Evolutionary conservation across 768 basidiomycete species (phyloP), one percentile per base, ranked within the genome.

Genomic region (Dioszegia crocea): DNA sequence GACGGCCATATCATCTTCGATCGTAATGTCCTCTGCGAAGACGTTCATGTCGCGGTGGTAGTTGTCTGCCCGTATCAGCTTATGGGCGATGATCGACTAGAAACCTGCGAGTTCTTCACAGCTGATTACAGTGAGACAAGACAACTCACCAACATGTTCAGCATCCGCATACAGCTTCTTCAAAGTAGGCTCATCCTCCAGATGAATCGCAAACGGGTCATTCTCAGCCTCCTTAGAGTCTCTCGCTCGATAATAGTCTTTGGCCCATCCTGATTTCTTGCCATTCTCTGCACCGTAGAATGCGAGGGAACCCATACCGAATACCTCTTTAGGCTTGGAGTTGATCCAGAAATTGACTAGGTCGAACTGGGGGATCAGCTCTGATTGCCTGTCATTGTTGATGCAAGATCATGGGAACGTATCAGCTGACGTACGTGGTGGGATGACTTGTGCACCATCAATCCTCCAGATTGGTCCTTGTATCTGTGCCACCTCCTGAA

Each of bases 281-380:
- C 82, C 82, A 39, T 78, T 79, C 59, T 79, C 75, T 4, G 78
- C 73, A 16, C 82, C 82, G 63, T 83, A 83, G 68, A 83, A 83
- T 1, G 78, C 79, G 3, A 82, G 74, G 30, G 74, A 76, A 17
- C 82, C 82, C 63, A 83, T 79, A 2, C 77, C 82, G 39, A 80
- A 82, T 19, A 83, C 82, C 3, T 75, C 76, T 47, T 77, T 77
- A 0, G 82, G 82, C 50, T 78, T 71, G 17, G 81, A 77, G 38
- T 81, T 78, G 59, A 83, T 77, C 82, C 82, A 83, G 80, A 81
- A 83, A 62, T 83, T 82, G 48, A 83, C 82, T 5, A 83, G 78
- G 61, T 83, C 82, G 62, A 82, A 83, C 70, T 83, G 80, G 10
- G 16, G 24, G 11, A 33, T 57, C 57, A 65, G 60, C 50, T 50